These are phyloP conservation scores for Zasmidium cellare DNA, from an alignment of 2,329 filamentous ascomycete genomes.

Conservation along the genomic window DNA sequence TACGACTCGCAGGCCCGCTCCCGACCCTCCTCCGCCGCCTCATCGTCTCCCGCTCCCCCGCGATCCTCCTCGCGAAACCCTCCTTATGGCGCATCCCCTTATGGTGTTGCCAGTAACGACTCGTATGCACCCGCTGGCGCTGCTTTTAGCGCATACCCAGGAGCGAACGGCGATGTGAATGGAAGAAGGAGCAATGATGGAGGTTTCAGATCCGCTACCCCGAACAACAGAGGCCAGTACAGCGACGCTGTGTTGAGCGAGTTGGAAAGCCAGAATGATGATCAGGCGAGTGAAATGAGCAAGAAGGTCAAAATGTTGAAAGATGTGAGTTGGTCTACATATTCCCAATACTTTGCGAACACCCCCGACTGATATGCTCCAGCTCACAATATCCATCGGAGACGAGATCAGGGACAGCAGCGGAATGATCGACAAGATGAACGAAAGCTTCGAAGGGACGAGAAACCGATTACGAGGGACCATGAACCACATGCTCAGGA, in stretches of 20 bases:
- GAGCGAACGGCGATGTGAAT: slow-evolving; percentile 17
- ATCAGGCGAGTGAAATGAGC: slow-evolving; percentile 83
- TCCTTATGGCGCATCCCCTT: slow-evolving; percentile 23
- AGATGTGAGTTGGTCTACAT: slow-evolving; percentile 61
- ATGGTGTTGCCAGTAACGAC: slow-evolving; percentile 22
- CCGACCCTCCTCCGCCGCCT: slow-evolving; percentile 35
- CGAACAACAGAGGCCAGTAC: slow-evolving; percentile 75
- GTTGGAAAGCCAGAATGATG: slow-evolving; percentile 93
- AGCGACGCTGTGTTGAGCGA: slow-evolving; percentile 88
- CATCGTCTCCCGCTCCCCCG: slow-evolving; percentile 25
- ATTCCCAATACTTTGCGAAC: not conserved
- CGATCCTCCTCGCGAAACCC: slow-evolving; percentile 22
- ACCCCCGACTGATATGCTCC: slow-evolving; percentile 3
- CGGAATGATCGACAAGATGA: slow-evolving; percentile 90
- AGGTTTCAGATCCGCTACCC: slow-evolving; percentile 44
- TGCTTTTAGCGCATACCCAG: slow-evolving; percentile 34
- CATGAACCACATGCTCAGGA: slow-evolving; percentile 95
- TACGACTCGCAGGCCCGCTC: slow-evolving; percentile 36
- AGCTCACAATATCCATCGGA: slow-evolving; percentile 91
- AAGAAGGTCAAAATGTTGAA: slow-evolving; percentile 89
- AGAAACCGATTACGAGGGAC: slow-evolving; percentile 79
- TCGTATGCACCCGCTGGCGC: slow-evolving; percentile 17
- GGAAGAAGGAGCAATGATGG: slow-evolving; percentile 25
- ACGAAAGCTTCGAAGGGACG: slow-evolving; percentile 87
- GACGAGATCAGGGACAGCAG: slow-evolving; percentile 92